phyloP scores from a whole-genome alignment of 208 protist species.

The Tritrichomonas musculus region DNA sequence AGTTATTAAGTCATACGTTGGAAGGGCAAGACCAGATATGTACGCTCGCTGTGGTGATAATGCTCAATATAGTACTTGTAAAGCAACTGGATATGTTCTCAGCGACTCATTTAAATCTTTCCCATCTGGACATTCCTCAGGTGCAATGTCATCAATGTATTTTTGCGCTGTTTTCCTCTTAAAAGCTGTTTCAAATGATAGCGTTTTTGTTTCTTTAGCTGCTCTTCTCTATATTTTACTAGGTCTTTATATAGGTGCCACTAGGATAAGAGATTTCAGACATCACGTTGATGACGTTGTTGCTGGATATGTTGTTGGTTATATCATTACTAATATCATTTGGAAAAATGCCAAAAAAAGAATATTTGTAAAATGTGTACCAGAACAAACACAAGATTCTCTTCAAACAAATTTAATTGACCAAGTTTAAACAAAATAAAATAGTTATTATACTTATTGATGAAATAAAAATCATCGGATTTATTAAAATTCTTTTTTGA shows the following conservation, averaged over 20 bases:
- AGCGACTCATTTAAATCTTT: neutral
- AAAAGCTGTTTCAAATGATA: neutral
- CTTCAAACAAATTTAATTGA: too few species aligned
- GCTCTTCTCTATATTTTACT: too few species aligned
- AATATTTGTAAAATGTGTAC: neutral
- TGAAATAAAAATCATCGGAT: too few species aligned
- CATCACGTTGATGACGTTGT: conserved; percentile 1
- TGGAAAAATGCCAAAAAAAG: neutral
- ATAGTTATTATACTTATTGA: too few species aligned
- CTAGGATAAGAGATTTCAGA: neutral
- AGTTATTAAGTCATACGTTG: neutral
- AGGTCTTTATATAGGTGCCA: neutral
- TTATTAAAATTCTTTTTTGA: too few species aligned
- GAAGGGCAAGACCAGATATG: neutral
- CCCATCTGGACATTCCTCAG: neutral
- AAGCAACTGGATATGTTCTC: neutral
- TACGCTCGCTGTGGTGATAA: neutral
- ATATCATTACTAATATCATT: neutral
- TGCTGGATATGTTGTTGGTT: neutral
- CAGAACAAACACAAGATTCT: too few species aligned
- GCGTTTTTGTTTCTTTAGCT: too few species aligned
- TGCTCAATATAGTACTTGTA: neutral
- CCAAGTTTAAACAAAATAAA: too few species aligned
- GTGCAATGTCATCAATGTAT: too few species aligned
- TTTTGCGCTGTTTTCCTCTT: neutral